phyloP scores from a whole-genome alignment of 208 protist species.

The Acanthamoeba royreba region DNA sequence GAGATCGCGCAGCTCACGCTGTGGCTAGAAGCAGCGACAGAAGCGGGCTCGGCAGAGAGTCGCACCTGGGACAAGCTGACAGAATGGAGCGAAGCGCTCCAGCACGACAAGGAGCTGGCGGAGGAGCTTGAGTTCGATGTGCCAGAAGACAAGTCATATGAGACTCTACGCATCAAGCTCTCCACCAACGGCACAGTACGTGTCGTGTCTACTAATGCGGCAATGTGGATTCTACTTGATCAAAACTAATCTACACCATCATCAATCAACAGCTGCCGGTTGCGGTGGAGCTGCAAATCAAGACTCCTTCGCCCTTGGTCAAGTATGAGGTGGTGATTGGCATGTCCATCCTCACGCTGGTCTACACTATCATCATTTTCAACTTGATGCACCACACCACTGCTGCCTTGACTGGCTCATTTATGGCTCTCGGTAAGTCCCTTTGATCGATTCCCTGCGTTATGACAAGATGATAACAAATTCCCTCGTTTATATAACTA shows the following conservation, averaged over 20 bases:
- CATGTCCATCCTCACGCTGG: slow-evolving; percentile 64
- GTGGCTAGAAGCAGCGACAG: not conserved
- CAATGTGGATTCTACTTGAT: not conserved
- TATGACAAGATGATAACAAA: not conserved
- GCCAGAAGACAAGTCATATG: not conserved
- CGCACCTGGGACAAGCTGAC: not conserved
- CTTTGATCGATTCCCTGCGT: not conserved
- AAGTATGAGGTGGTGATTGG: slow-evolving; percentile 66
- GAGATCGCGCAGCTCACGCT: not conserved
- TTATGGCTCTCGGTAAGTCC: slow-evolving; percentile 53
- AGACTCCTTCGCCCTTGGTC: not conserved
- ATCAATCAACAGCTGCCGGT: not conserved
- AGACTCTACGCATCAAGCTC: not conserved
- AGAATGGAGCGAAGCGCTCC: not conserved
- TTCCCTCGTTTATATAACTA: not conserved
- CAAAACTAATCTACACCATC: not conserved
- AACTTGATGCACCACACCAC: slow-evolving; percentile 74
- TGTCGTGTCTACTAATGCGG: not conserved
- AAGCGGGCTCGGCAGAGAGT: not conserved
- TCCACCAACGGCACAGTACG: slow-evolving; percentile 18
- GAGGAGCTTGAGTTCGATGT: slow-evolving; percentile 12
- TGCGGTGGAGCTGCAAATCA: not conserved
- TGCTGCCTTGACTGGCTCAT: slow-evolving; percentile 72
- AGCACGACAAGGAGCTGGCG: not conserved
- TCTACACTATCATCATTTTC: slow-evolving; percentile 76